Percentiles rank a stretch among this genome's conserved stretches.
Conservation (phyloP, 179 eudicot species). For the Vitellaria paradoxa region DNA sequence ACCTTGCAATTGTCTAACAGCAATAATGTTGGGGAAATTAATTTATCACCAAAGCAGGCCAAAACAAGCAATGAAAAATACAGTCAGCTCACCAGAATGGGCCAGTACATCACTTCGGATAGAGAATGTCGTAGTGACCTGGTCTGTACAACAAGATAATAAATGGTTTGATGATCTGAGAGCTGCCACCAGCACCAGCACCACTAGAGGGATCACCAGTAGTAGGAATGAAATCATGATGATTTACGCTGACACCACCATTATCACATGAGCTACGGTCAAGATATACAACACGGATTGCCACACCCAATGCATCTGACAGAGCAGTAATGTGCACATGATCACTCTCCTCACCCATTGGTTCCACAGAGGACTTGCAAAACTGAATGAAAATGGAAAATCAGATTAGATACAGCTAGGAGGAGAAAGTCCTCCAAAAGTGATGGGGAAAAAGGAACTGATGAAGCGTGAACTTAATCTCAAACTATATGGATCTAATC, state of each 20-base stretch:
- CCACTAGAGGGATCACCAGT: constrained; percentile 19
- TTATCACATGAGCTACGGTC: constrained; percentile 77
- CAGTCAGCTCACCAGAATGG: background rate
- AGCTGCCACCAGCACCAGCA: constrained; percentile 9
- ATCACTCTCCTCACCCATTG: constrained; percentile 99
- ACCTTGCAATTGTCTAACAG: too few relatives aligned
- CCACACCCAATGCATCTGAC: constrained; percentile 88
- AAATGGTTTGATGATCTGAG: constrained; percentile 50
- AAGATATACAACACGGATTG: constrained; percentile 86
- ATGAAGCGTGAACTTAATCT: background rate
- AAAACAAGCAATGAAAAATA: background rate
- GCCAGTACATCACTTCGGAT: constrained; percentile 39
- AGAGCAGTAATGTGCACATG: constrained; percentile 95
- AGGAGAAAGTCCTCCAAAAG: background rate
- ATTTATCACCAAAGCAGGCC: background rate
- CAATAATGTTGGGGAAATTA: background rate
- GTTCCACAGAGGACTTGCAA: constrained; percentile 97
- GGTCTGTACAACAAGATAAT: constrained; percentile 80
- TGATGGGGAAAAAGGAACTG: background rate
- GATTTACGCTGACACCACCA: constrained; percentile 73
- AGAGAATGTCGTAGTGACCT: constrained; percentile 84
- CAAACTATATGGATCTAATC: constrained; percentile 6
- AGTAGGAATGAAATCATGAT: constrained; percentile 83
- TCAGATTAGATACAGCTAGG: background rate
- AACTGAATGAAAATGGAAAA: constrained; percentile 38